Base-by-base conservation (phyloP, 805 yeast genomes). In the Saturnispora kantuleensis region DNA sequence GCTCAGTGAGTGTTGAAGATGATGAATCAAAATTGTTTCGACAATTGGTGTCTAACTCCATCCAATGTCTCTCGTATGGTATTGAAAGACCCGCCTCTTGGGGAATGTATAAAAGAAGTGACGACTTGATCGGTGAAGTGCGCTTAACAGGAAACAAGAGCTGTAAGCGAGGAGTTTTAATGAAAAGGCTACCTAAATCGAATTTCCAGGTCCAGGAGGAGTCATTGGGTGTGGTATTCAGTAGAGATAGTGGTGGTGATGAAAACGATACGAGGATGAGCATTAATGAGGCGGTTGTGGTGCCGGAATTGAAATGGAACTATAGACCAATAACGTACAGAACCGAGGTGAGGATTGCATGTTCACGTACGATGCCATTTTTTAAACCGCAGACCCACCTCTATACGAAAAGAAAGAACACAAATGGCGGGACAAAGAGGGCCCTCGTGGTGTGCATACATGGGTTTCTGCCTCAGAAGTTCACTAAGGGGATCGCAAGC, bases 391-490 rank as follows among this genome's bases (percentile, higher is more conserved):
- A 63, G 45, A 52, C 51, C 7, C 68, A 64, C 48, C 44, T 63
- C 10, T 64, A 64, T 38, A 55, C 17, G 39, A 50, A 29, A 35
- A 12, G 41, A 45, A 21, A 38, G 32, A 13, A 42, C 12, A 17
- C 10, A 31, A 10, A 41, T 31, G 11, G 35, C 16, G 36, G 9
- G 21, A 21, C 0, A 33, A 52, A 40, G 71, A 81, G 74, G 50
- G 85, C 83, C 0, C 72, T 93, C 13, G 80, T 93, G n/a, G 77
- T 90, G 42, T 96, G 96, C 0, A 84, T 93, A 2, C 98, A 90
- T 64, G 97, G 97, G 0, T 90, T 88, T 60, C 85, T 89, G 60
- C 98, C 98, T 0, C 81, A 88, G 2, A 77, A 77, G 49, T 79
- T 87, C 71, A 72, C 89, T 5, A 68, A 96, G 45, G 84, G 90